phyloP scores from a whole-genome alignment of 2,329 filamentous ascomycete genomes.

The Oidium heveae region DNA sequence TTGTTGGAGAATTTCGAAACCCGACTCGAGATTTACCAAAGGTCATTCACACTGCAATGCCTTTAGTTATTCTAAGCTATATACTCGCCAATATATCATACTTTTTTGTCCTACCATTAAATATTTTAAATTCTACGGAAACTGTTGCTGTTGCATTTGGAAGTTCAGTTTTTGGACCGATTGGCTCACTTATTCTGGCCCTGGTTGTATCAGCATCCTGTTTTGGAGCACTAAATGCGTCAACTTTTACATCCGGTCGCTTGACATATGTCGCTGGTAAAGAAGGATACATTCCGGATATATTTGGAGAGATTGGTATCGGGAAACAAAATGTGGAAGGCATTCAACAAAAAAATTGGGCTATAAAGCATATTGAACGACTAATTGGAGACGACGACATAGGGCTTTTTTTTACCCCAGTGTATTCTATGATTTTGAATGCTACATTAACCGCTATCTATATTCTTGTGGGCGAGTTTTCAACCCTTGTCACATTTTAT shows the following conservation, averaged over 20 bases:
- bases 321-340: constrained; percentile 16
- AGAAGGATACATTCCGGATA: constrained; percentile 67
- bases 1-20: constrained; percentile 89
- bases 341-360: constrained; percentile 26
- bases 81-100: constrained; percentile 80
- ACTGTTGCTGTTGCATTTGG: constrained; percentile 94
- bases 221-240: constrained; percentile 84
- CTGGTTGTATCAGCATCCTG: constrained; percentile 78
- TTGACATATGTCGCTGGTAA: constrained; percentile 86
- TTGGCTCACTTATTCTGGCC: constrained; percentile 62
- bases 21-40: constrained; percentile 71
- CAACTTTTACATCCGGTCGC: constrained; percentile 76
- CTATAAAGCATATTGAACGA: constrained; percentile 31
- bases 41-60: constrained; percentile 91
- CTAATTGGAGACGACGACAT: constrained; percentile 51
- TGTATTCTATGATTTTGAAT: constrained; percentile 75
- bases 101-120: constrained; percentile 70
- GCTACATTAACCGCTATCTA: constrained; percentile 47
- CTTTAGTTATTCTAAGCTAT: constrained; percentile 74
- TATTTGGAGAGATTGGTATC: constrained; percentile 70
- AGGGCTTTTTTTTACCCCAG: constrained; percentile 78
- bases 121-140: constrained; percentile 63
- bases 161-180: constrained; percentile 61
- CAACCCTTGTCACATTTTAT: constrained; percentile 84
- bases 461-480: constrained; percentile 69